phyloP scores from a whole-genome alignment of 768 basidiomycete genomes.

The Amanita fuliginea region DNA sequence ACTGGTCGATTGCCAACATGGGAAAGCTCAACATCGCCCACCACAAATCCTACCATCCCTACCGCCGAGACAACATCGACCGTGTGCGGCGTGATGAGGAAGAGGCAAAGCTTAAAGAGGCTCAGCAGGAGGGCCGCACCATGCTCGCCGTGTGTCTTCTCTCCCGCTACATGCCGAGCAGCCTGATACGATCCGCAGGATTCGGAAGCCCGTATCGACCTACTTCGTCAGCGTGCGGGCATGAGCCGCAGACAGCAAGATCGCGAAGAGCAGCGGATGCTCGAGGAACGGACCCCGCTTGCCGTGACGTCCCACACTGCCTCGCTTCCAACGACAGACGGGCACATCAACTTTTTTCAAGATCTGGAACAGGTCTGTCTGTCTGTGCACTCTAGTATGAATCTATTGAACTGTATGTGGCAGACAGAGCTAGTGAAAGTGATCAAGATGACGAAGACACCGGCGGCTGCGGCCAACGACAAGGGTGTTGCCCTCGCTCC shows the following conservation, averaged over 20 bases:
- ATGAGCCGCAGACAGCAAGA: constrained; percentile 19
- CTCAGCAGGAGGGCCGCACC: constrained; percentile 60
- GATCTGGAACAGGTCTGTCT: constrained; percentile 57
- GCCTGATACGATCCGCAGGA: constrained; percentile 35
- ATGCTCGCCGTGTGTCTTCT: constrained; percentile 51
- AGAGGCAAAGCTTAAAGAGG: constrained; percentile 56
- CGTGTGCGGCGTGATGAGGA: constrained; percentile 75
- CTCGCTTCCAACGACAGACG: constrained; percentile 33
- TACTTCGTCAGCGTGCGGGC: constrained; percentile 54
- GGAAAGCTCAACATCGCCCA: constrained; percentile 85
- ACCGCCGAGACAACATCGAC: constrained; percentile 76
- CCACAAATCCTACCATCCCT: constrained; percentile 87
- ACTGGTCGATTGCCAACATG: no score
- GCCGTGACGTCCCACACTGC: neutral
- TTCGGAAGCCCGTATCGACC: constrained; percentile 65
- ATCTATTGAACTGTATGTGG: neutral
- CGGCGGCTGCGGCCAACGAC: constrained; percentile 41
- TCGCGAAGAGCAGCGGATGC: constrained; percentile 23
- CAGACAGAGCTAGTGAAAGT: constrained; percentile 37
- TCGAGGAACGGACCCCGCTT: constrained; percentile 15
- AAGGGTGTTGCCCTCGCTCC: constrained; percentile 69
- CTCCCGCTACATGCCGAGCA: constrained; percentile 1
- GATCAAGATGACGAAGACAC: constrained; percentile 38
- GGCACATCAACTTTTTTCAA: constrained; percentile 79
- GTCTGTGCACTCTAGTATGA: neutral